phyloP scores from a whole-genome alignment of 805 yeast genomes.

The Hagleromyces aurorensis region DNA sequence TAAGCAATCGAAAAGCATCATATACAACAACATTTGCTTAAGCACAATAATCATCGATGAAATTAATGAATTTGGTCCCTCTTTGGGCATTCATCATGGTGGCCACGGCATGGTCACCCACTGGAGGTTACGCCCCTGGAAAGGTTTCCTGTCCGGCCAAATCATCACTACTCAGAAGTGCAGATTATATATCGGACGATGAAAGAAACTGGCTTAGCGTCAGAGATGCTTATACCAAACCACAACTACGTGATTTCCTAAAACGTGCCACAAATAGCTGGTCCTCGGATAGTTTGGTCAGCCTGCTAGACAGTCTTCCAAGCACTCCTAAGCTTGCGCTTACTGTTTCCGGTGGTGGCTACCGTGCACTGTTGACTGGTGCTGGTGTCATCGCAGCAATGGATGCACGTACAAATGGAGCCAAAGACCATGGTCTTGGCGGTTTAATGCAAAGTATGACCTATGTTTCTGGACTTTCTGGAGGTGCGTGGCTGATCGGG shows the following conservation, averaged over 20 bases:
- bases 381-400: constrained; percentile 80
- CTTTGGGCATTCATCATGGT: too few relatives aligned
- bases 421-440: constrained; percentile 52
- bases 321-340: constrained; percentile 35
- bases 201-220: constrained; percentile 44
- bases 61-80: too few relatives aligned
- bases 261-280: constrained; percentile 13
- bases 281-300: constrained; percentile 22
- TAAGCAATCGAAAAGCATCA: too few relatives aligned
- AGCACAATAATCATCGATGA: too few relatives aligned
- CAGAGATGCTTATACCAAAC: constrained; percentile 12
- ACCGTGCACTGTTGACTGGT: constrained; percentile 75
- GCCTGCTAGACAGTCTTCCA: constrained; percentile 2
- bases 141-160: constrained; percentile 36
- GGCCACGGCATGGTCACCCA: constrained; percentile 29
- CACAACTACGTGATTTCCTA: constrained; percentile 10
- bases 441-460: constrained; percentile 66
- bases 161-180: constrained; percentile 35
- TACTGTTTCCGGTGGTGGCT: constrained; percentile 79
- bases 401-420: constrained; percentile 59
- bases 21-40: too few relatives aligned
- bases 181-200: constrained; percentile 34
- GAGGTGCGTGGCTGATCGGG: constrained; percentile 78
- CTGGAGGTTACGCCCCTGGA: constrained; percentile 52
- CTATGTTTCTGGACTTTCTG: constrained; percentile 71